Evolutionary conservation across 495 filamentous ascomycete species (phyloP).

Genomic region (Sporormia fimetaria): DNA sequence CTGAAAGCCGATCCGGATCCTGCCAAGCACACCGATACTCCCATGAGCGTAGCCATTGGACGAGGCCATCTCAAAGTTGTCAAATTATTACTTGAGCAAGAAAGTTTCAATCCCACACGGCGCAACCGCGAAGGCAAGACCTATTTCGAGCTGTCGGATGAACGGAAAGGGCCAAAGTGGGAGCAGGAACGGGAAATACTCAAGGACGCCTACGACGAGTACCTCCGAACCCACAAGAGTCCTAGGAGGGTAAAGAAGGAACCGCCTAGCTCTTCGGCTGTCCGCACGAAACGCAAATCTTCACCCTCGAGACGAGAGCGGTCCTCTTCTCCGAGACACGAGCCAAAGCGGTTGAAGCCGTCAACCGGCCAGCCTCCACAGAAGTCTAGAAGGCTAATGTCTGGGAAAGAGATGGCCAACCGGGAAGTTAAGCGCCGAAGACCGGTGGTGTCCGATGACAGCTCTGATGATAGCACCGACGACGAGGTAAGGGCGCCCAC

Average conservation of each 20-base stretch:
- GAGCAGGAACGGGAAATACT: slow-evolving; percentile 76
- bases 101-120: slow-evolving; percentile 65
- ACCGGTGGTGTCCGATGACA: slow-evolving; percentile 15
- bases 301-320: slow-evolving; percentile 12
- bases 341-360: slow-evolving; percentile 11
- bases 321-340: slow-evolving; percentile 20
- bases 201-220: slow-evolving; percentile 64
- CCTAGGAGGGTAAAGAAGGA: slow-evolving; percentile 28
- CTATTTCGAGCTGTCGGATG: slow-evolving; percentile 74
- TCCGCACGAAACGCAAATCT: slow-evolving; percentile 20
- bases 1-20: slow-evolving; percentile 65
- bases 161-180: slow-evolving; percentile 76
- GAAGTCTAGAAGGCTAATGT: slow-evolving; percentile 21
- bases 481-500: slow-evolving; percentile 15
- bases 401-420: slow-evolving; percentile 22
- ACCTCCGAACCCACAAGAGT: slow-evolving; percentile 35
- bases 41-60: slow-evolving; percentile 89
- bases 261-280: slow-evolving; percentile 1
- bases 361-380: slow-evolving; percentile 6
- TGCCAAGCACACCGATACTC: slow-evolving; percentile 57
- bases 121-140: slow-evolving; percentile 51
- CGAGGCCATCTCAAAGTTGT: slow-evolving; percentile 77
- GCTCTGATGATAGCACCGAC: slow-evolving; percentile 14
- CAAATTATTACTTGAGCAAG: slow-evolving; percentile 63
- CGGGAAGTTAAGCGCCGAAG: slow-evolving; percentile 16